Conservation (phyloP, 2,329 filamentous ascomycete species). For the Fusarium sp. region DNA sequence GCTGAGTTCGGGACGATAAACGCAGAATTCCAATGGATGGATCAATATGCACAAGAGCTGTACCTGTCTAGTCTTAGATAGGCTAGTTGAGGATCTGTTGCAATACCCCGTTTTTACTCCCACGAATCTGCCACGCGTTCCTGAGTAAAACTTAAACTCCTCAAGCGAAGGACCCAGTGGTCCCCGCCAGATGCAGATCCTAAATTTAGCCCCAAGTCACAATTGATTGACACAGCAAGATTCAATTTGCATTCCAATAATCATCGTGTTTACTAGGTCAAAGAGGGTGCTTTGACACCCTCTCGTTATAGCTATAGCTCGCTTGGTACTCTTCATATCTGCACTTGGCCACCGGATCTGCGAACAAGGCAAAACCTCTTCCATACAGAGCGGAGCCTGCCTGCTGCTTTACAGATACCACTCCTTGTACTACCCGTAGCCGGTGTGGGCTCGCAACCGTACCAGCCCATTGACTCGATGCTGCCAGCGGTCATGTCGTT, state of each 20-base stretch:
- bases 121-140: constrained; percentile 30
- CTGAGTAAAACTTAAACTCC: constrained; percentile 21
- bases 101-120: constrained; percentile 27
- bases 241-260: constrained; percentile 42
- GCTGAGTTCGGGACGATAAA: background rate
- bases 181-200: constrained; percentile 13
- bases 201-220: constrained; percentile 10
- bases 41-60: background rate
- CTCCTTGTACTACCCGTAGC: constrained; percentile 5
- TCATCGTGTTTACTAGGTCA: constrained; percentile 41
- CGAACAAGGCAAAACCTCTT: constrained; percentile 20
- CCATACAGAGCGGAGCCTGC: constrained; percentile 20
- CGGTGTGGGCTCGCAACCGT: constrained; percentile 17
- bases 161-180: constrained; percentile 1
- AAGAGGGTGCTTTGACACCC: constrained; percentile 29
- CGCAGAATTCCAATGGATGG: background rate
- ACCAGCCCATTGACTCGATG: constrained; percentile 12
- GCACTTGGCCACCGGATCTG: constrained; percentile 30
- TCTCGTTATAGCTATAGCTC: constrained; percentile 35
- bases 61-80: constrained; percentile 3
- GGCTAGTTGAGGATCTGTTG: constrained; percentile 24
- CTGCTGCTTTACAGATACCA: constrained; percentile 15
- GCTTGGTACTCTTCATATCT: constrained; percentile 33
- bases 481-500: constrained; percentile 20
- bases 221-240: background rate